These are phyloP conservation scores for Aspergillus nanangensis DNA, from an alignment of 495 filamentous ascomycete species.

Conservation along the genomic window DNA sequence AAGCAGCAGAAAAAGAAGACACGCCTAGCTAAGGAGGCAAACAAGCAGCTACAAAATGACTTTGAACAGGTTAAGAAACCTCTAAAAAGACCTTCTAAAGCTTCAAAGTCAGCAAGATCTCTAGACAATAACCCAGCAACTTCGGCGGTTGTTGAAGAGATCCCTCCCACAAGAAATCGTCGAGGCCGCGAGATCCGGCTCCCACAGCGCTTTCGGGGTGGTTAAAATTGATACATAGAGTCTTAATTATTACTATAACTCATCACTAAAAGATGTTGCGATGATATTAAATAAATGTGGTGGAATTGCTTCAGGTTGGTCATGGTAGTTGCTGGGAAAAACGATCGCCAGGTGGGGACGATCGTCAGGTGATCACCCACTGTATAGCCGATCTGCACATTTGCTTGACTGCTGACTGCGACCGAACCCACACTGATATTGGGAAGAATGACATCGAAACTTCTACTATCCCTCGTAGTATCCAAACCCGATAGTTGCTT, in stretches of 20 bases:
- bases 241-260: neutral
- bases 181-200: too few relatives aligned
- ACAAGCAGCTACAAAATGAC: conserved; percentile 2
- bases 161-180: neutral
- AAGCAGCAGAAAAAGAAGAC: neutral
- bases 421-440: too few relatives aligned
- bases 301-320: neutral
- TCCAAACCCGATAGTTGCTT: too few relatives aligned
- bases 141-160: neutral
- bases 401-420: too few relatives aligned
- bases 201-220: neutral
- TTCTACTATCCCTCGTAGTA: too few relatives aligned
- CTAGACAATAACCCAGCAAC: neutral
- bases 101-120: neutral
- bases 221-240: neutral
- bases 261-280: neutral
- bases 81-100: neutral
- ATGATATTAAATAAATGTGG: neutral
- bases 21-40: neutral
- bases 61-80: neutral
- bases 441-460: too few relatives aligned
- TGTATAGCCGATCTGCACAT: too few relatives aligned
- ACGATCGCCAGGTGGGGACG: too few relatives aligned
- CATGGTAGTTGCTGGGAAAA: neutral
- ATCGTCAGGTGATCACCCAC: neutral